Evolutionary conservation across 306 rosid genomes (phyloP), one percentile per base, ranked within the genome.

Genomic region (Purshia tridentata): DNA sequence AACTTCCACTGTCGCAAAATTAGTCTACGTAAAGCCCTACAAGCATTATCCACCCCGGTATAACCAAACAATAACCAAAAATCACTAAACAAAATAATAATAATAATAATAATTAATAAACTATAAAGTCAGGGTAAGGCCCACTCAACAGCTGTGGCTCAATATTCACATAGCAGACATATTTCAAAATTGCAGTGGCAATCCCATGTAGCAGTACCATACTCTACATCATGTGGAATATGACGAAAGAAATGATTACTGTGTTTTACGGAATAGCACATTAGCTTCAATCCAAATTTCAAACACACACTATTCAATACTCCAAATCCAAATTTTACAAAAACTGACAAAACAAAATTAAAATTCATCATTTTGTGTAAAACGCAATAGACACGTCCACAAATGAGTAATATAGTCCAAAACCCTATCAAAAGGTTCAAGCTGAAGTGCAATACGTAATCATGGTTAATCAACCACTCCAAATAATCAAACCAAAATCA

Each of bases 401-500:
- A 8, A 40, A 49, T 4, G 44, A 29, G 9, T 18, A n/a, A 8
- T 2, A 40, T 13, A 66, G 42, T 46, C 57, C 71, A 19, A 63
- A 70, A 29, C 56, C 65, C 42, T 48, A 67, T 9, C 7, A 23
- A 49, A 48, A 53, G 12, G 37, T 14, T 59, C 10, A 45, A 19
- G n/a, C n/a, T 13, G n/a, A 11, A 15, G 59, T 16, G 35, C 65
- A 69, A 76, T 45, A 57, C 23, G 13, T 49, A 16, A 44, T 41
- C 15, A 20, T 29, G 72, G 54, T 23, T 23, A 48, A n/a, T 39
- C 47, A 49, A 58, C 6, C 18, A 29, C 64, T 40, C 5, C 1
- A 48, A 61, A 70, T 5, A 23, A 40, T 23, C 44, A 66, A 72
- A 70, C n/a, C 35, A 81, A 52, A 78, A 58, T 51, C 23, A 69